Base-by-base conservation (phyloP, 2,329 filamentous ascomycete genomes). In the Pseudophaeomoniella oleicola region DNA sequence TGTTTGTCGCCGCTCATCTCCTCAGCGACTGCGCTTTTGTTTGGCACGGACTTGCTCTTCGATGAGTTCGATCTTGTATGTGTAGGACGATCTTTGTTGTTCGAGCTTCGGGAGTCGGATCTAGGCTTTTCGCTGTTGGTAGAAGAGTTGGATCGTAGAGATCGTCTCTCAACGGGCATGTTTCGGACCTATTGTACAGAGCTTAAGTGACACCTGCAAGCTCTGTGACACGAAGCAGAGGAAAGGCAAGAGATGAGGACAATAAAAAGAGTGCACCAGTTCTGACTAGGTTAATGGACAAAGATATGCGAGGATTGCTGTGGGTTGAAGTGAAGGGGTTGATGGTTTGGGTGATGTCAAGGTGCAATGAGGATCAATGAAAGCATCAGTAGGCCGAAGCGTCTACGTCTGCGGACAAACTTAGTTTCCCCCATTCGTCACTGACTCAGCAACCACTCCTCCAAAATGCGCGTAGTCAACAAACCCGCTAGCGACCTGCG, bases 1-100 rank as follows among this genome's bases (percentile, higher is more conserved):
- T 78, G 76, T 52, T 79, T 79, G 59, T 82, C 80, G 58, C 78
- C 72, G 49, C 76, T 77, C 78, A 83, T 83, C 42, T 51, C 53
- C 40, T 48, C 42, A 18, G 31, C 39, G 22, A 46, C 49, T 46
- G 48, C 46, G 43, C 55, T 56, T 46, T 58, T 60, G 46, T 58
- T 57, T 32, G 49, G 45, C 46, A 56, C 54, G 44, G 56, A 47
- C 48, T 62, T 63, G 47, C 49, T 59, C 45, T 46, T 46, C 40
- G 44, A 41, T 35, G 59, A 52, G 43, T 58, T 50, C 38, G 60
- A 51, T 44, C 61, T 59, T 39, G 57, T 52, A 16, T 60, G 58
- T 40, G 58, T 53, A 36, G 59, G 49, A 49, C 63, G 63, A 44
- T 64, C 62, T 51, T 64, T 59, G 42, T 49, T 60, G 47, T 49